Evolutionary conservation across 1,284 basidiomycete genomes (phyloP), one percentile per base, ranked within the genome.

Genomic region (Papiliotrema laurentii): DNA sequence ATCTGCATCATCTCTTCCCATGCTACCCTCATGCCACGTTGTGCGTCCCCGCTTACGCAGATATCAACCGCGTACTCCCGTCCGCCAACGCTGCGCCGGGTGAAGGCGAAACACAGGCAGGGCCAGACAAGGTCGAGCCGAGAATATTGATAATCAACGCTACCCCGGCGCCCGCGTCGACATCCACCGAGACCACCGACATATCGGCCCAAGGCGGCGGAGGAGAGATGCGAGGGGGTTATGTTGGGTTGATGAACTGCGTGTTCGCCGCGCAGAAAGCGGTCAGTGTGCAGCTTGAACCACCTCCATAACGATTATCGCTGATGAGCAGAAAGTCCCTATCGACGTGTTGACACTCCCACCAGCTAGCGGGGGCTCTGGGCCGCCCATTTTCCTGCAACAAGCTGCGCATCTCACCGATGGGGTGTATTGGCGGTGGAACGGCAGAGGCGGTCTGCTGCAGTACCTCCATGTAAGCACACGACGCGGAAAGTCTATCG

Each of bases 251-350:
- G 70, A 99, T 99, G 96, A 98, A 98, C 70, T 87, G 91, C 50
- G 97, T 98, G 45, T 99, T 99, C 75, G 93, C 92, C 3, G 96
- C 96, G 1, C 96, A 99, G 71, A 98, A 98, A 76, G 80, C 90
- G 50, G 91, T 87, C 55, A 61, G 82, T 13, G 1, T 34, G 33
- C 11, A 25, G 16, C n/a, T 21, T 21, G 10, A 26, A 4, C 22
- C 19, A 4, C 5, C 18, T 21, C n/a, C 11, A n/a, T n/a, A n/a
- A n/a, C n/a, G n/a, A n/a, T n/a, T 24, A 4, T 41, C 16, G 27
- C 40, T 43, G 16, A 34, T 22, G 13, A n/a, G 25, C 64, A 96
- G 89, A 92, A 88, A 81, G 86, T 97, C 14, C 87, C 88, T 1
- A 92, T 99, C 59, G 94, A 98, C 66, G 89, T 97, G 4, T 87